Conservation (phyloP, 1,284 basidiomycete genomes). For the Gastroboletus turbinatus region DNA sequence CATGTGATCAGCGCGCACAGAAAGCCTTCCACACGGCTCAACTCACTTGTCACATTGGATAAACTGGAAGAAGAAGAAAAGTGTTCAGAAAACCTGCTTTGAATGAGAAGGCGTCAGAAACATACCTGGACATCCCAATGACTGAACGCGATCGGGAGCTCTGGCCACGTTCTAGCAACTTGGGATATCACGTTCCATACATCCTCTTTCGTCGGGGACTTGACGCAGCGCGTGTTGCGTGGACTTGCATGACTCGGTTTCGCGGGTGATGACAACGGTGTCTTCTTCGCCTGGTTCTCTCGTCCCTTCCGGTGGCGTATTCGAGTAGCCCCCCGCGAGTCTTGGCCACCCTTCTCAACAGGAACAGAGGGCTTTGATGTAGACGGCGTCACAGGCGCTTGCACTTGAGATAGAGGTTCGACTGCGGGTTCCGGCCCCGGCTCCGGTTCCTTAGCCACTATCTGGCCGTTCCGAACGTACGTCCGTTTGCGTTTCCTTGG, state of each 20-base stretch:
- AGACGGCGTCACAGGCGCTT: background rate
- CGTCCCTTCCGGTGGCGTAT: background rate
- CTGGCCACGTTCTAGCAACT: slow-evolving; percentile 14
- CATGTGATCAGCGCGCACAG: background rate
- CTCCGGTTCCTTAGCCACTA: slow-evolving; percentile 11
- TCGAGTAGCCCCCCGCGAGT: background rate
- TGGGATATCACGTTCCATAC: background rate
- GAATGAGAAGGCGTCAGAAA: background rate
- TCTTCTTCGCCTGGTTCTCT: background rate
- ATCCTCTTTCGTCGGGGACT: slow-evolving; percentile 3
- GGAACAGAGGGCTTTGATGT: background rate
- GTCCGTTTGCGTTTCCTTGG: background rate
- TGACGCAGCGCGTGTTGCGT: background rate
- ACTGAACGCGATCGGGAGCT: slow-evolving; percentile 13
- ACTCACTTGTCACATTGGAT: slow-evolving; percentile 35
- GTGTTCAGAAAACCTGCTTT: background rate
- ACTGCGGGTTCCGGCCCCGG: background rate
- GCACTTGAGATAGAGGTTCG: background rate
- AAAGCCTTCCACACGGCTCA: background rate
- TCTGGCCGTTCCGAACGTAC: slow-evolving; percentile 18
- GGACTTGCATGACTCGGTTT: background rate
- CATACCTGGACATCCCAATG: slow-evolving; percentile 28
- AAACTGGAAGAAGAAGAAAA: slow-evolving; percentile 19
- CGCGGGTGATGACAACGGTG: background rate
- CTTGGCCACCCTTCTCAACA: background rate